Base-by-base conservation (phyloP, 768 basidiomycete species). In the Dioszegia aurantiaca region DNA sequence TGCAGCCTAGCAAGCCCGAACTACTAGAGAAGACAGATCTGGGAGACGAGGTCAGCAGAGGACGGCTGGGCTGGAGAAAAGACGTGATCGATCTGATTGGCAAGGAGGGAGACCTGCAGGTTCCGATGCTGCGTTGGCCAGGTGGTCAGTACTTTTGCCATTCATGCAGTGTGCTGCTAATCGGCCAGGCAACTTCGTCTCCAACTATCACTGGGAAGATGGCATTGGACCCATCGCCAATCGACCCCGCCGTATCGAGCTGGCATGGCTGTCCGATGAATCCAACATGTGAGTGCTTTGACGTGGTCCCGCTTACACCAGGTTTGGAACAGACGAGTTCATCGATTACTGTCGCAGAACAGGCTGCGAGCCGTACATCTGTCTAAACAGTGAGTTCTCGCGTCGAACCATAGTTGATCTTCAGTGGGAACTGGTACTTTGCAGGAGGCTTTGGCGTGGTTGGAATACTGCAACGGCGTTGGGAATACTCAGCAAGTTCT, bases 391-490 rank as follows among this genome's bases (percentile, higher is more conserved):
- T 75, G 39, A 43, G 72, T 72, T 9, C 17, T 3, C n/a, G 26
- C 28, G 19, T 19, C 10, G 24, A 8, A 21, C n/a, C n/a, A 5
- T 16, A 14, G 42, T 58, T 59, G 55, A 69, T 54, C 3, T 23
- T n/a, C 42, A 67, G 64, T 85, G 84, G 85, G 84, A 4, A 84
- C 83, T 0, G 84, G 85, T 3, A 84, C 83, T 0, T 76, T 83
- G 8, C 83, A 84, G 56, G 84, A 85, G 40, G 84, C 84, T 0
- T 72, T 86, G 23, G 80, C 79, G 6, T 84, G 74, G 84, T 56
- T 85, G 16, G 85, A 86, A 60, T 86, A 85, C 70, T 85, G 84
- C 68, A 85, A 85, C 59, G 81, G 83, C 0, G 78, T 74, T 0
- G 77, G 77, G 1, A 73, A 78, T 56, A 78, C 79, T 9, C 60